Evolutionary conservation across 179 eudicot species (phyloP).

Genomic region (Beta macrorhiza): DNA sequence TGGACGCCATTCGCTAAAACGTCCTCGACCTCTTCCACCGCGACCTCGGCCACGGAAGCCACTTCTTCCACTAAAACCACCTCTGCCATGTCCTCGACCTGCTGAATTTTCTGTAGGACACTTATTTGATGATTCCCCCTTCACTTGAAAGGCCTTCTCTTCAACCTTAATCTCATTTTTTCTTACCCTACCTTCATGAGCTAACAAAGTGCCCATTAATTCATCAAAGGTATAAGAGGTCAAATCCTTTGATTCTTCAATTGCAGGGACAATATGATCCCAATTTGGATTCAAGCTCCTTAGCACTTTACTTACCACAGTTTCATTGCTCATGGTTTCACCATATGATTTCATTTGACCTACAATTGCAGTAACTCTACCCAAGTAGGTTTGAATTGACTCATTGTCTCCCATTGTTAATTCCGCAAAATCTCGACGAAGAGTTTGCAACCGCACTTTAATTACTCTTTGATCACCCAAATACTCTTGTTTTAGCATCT

Average conservation of each 20-base stretch:
- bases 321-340: background rate
- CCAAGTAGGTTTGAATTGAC: background rate
- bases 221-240: conserved; percentile 6
- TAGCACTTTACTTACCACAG: no score
- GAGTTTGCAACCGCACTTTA: no score
- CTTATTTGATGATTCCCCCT: conserved; percentile 1
- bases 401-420: background rate
- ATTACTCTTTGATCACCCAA: no score
- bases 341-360: background rate
- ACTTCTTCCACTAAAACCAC: no score
- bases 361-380: background rate
- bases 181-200: background rate
- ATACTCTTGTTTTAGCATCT: no score
- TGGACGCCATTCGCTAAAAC: background rate
- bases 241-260: background rate
- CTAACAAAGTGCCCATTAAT: background rate
- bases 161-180: background rate
- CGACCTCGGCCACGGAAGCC: background rate
- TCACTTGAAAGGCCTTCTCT: background rate
- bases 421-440: background rate
- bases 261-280: background rate
- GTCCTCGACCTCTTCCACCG: background rate
- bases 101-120: background rate
- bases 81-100: no score
- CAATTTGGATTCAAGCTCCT: background rate